phyloP scores from a whole-genome alignment of 176 grass and related monocot species.

The Tuctoria greenei region DNA sequence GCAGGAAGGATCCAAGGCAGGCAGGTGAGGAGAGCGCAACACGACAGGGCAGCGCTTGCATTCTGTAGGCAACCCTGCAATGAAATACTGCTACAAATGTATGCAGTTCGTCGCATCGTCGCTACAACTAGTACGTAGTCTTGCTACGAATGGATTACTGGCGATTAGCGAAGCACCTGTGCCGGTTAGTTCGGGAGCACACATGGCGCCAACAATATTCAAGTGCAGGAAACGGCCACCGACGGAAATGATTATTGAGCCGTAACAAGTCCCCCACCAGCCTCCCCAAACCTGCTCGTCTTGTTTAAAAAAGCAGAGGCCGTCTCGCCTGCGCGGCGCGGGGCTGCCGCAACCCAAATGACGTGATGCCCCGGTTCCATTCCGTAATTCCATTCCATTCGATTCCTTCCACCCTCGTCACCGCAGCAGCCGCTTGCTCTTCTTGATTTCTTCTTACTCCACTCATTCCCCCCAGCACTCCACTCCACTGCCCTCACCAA shows the following conservation, averaged over 20 bases:
- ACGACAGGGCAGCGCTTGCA: background rate
- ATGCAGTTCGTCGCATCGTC: background rate
- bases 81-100: background rate
- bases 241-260: conserved; percentile 16
- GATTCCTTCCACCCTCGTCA: conserved; percentile 11
- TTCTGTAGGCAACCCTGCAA: background rate
- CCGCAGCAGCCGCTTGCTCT: background rate
- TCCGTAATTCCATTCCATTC: background rate
- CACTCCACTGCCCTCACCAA: background rate
- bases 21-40: background rate
- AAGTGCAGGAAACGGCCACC: background rate
- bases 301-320: background rate
- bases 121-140: background rate
- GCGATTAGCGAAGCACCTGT: background rate
- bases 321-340: background rate
- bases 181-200: conserved; percentile 23
- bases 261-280: background rate
- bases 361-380: background rate
- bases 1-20: background rate
- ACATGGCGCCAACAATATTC: conserved; percentile 23
- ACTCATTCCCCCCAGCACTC: background rate
- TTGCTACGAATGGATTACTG: no score
- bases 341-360: background rate
- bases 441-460: conserved; percentile 11
- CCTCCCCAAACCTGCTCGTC: background rate